These are phyloP conservation scores for Trametes cinnabarina DNA, from an alignment of 768 basidiomycete species.

Conservation along the genomic window DNA sequence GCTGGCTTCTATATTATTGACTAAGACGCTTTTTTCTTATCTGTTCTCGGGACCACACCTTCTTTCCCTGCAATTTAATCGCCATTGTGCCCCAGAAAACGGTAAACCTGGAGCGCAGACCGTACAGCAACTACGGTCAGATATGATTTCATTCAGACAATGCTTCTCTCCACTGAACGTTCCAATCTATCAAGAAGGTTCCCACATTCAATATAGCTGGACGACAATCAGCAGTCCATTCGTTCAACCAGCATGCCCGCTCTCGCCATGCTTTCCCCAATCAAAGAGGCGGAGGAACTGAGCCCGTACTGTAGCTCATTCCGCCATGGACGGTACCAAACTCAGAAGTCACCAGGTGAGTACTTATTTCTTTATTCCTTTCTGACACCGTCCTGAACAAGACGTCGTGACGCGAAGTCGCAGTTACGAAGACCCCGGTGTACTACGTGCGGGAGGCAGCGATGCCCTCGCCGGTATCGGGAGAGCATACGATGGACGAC, in stretches of 20 bases:
- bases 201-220: neutral
- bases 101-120: too few relatives aligned
- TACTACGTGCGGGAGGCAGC: constrained; percentile 8
- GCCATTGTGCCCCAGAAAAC: neutral
- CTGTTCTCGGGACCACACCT: too few relatives aligned
- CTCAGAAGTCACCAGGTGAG: constrained; percentile 15
- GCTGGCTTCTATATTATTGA: neutral
- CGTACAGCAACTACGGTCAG: constrained; percentile 6
- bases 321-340: neutral
- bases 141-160: constrained; percentile 1
- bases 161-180: neutral
- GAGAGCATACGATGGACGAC: constrained; percentile 14
- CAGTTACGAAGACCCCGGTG: constrained; percentile 1
- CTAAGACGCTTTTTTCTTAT: neutral
- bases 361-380: neutral
- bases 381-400: neutral
- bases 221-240: neutral
- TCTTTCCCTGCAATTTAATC: neutral
- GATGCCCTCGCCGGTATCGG: neutral
- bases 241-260: constrained; percentile 9
- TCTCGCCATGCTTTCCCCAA: constrained; percentile 14
- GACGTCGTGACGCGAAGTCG: neutral
- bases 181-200: constrained; percentile 10
- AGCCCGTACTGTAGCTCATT: constrained; percentile 14
- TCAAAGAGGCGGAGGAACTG: constrained; percentile 12